Evolutionary conservation across 1,284 basidiomycete genomes (phyloP), one percentile per base, ranked within the genome.

Genomic region (Cerrena zonata): DNA sequence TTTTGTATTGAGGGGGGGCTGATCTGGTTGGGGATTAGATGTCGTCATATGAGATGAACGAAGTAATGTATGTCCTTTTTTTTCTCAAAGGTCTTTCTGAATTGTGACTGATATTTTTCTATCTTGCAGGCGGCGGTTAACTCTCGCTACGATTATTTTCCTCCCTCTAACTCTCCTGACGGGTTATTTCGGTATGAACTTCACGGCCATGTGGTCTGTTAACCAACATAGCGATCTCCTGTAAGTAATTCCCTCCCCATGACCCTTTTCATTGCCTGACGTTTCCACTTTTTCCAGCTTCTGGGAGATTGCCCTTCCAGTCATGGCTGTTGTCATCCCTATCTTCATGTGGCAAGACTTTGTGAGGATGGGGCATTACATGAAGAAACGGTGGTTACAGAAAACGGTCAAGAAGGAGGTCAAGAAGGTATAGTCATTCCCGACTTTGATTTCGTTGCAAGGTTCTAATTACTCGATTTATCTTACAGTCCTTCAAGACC

Each of bases 171-270:
- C 84, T 1, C 71, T 87, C 24, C 69, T 89, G 15, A 84, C 83
- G 15, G 84, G 84, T 38, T 87, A 86, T 65, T 86, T 87, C 58
- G 81, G 84, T 37, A 86, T 86, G 83, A 86, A 87, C 65, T 86
- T 86, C 61, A 49, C 65, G 0, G 38, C 44, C 23, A 80, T 84
- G 72, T 77, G 73, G 74, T 71, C 73, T 27, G 67, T 82, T 5
- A 24, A 74, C 7, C 50, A 63, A 0, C 65, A 82, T 57, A 74
- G 72, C 23, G 82, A 84, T 58, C 13, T 72, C 1, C 52, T 84
- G 80, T 82, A 65, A 39, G 78, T 64, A 19, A 40, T 55, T 40
- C 25, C 27, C 50, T 27, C 43, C 7, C 5, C 45, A 13, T 39
- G 5, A 27, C 11, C 48, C 39, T 44, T 52, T 37, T 19, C 27